Percentiles rank a stretch among this genome's conserved stretches.
phyloP scores from a whole-genome alignment of 2,329 filamentous ascomycete species.

The Calonectria pauciramosa region DNA sequence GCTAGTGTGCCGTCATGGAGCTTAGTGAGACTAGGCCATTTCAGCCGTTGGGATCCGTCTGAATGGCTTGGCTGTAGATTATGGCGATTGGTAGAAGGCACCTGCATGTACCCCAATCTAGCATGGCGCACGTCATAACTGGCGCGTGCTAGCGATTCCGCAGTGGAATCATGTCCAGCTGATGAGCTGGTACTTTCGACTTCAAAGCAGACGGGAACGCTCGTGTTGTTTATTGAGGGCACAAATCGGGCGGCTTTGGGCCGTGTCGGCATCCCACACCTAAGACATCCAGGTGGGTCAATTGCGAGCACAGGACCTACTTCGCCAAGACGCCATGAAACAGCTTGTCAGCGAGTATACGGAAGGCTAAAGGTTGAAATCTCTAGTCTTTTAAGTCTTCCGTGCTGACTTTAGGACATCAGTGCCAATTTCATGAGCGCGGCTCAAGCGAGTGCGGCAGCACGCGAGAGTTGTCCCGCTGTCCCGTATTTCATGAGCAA shows the following conservation, averaged over 20 bases:
- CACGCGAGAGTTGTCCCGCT: neutral
- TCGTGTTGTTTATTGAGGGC: neutral
- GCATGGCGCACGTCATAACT: neutral
- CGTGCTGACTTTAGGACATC: too few relatives aligned
- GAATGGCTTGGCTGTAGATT: neutral
- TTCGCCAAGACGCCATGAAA: neutral
- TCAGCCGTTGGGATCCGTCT: neutral
- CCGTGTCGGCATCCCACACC: neutral
- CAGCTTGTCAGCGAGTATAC: neutral
- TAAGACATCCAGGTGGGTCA: neutral
- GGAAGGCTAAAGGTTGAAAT: neutral
- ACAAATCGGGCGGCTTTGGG: neutral
- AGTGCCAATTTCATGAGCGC: too few relatives aligned
- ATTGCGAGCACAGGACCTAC: neutral
- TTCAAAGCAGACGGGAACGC: neutral
- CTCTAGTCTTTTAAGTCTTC: neutral
- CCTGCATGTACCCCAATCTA: neutral
- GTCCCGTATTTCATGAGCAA: too few relatives aligned
- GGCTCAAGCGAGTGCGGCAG: too few relatives aligned
- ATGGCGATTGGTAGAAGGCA: neutral
- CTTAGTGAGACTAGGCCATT: slow-evolving; percentile 1
- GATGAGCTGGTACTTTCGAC: neutral
- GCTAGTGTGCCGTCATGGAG: neutral
- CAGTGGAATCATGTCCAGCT: neutral
- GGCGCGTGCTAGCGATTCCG: neutral